Conservation (phyloP, 768 basidiomycete genomes). For the Crepidotus variabilis region DNA sequence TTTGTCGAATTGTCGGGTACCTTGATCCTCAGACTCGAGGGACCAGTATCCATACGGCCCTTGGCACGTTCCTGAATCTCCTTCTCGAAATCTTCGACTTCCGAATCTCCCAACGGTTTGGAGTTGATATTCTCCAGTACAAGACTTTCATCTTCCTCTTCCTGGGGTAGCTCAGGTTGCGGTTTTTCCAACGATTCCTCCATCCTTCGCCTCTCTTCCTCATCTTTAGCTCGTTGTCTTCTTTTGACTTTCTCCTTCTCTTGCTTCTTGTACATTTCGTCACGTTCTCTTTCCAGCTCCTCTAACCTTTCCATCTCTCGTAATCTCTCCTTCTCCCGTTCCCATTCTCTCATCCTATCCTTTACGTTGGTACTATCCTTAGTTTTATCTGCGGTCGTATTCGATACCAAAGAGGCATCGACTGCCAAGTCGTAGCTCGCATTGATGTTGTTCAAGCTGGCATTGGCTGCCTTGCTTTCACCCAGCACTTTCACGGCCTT, state of each 20-base stretch:
- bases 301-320: constrained; percentile 64
- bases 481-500: constrained; percentile 23
- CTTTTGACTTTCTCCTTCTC: constrained; percentile 27
- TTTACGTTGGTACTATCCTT: constrained; percentile 46
- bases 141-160: constrained; percentile 2
- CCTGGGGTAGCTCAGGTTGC: not conserved
- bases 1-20: not conserved
- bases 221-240: constrained; percentile 22
- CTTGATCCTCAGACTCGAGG: not conserved
- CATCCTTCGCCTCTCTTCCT: constrained; percentile 21
- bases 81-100: constrained; percentile 3
- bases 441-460: constrained; percentile 6
- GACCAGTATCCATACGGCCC: not conserved
- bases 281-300: constrained; percentile 51
- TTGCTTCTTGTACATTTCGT: constrained; percentile 37
- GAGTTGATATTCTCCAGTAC: not conserved
- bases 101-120: constrained; percentile 1
- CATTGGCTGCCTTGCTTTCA: constrained; percentile 8
- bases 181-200: constrained; percentile 6
- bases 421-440: constrained; percentile 3
- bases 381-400: constrained; percentile 7
- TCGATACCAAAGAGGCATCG: constrained; percentile 6
- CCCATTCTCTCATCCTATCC: constrained; percentile 74
- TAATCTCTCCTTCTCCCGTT: constrained; percentile 63
- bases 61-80: not conserved